Percentiles rank a stretch among this genome's conserved stretches.
Evolutionary conservation across 148 eudicot genomes (phyloP).

Genomic region (Dianthus caryophyllus): DNA sequence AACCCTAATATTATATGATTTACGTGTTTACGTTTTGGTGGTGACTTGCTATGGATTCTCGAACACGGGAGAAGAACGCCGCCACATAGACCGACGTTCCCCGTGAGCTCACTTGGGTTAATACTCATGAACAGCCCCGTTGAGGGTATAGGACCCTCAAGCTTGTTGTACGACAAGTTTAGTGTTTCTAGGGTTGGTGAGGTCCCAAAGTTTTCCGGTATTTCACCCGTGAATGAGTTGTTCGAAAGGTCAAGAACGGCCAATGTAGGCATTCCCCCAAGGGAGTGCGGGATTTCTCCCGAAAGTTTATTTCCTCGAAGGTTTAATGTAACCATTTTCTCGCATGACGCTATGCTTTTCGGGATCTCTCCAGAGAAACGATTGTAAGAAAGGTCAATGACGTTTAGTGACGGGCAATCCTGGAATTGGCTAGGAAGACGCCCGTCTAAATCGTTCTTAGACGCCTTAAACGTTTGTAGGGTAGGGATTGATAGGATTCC

Average conservation of each 20-base stretch:
- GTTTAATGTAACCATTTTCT: constrained; percentile 57
- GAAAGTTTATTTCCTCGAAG: constrained; percentile 53
- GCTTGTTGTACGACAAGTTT: constrained; percentile 70
- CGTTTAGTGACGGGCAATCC: constrained; percentile 62
- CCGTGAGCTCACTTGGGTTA: constrained; percentile 69
- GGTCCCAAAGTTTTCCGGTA: constrained; percentile 68
- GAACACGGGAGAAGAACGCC: constrained; percentile 69
- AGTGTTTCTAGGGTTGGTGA: constrained; percentile 74
- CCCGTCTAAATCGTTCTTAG: constrained; percentile 60
- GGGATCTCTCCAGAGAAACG: constrained; percentile 63
- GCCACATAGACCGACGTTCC: constrained; percentile 77
- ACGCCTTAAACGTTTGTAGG: constrained; percentile 64
- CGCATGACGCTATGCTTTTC: constrained; percentile 69
- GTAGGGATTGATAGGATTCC: constrained; percentile 56
- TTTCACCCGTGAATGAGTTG: constrained; percentile 63
- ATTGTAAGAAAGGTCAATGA: constrained; percentile 72
- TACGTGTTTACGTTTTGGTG: constrained; percentile 29
- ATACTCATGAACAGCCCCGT: constrained; percentile 62
- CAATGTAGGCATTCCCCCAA: constrained; percentile 65
- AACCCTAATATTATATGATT: constrained; percentile 52
- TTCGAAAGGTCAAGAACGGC: constrained; percentile 74
- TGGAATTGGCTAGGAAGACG: constrained; percentile 73
- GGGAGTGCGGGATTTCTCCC: constrained; percentile 54
- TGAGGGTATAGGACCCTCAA: constrained; percentile 66
- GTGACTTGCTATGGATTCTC: constrained; percentile 16